Evolutionary conservation across 2,329 filamentous ascomycete genomes (phyloP).

Genomic region (Xylaria sp.): DNA sequence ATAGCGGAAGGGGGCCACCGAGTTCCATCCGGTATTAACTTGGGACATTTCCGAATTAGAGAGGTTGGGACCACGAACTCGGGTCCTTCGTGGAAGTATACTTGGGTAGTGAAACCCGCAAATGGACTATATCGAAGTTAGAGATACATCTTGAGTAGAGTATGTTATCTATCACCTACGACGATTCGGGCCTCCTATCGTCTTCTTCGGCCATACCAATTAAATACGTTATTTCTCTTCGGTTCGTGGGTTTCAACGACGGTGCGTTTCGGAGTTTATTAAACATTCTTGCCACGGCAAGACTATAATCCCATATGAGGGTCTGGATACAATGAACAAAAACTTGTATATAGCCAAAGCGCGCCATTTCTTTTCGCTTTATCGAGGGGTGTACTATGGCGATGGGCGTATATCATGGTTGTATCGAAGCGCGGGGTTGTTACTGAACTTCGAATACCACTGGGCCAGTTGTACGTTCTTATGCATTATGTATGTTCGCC

Average conservation of each 20-base stretch:
- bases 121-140: constrained; percentile 31
- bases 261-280: constrained; percentile 6
- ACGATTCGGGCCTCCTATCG: constrained; percentile 28
- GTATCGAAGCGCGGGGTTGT: constrained; percentile 24
- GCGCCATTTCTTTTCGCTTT: constrained; percentile 23
- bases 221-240: constrained; percentile 24
- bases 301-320: constrained; percentile 28
- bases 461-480: constrained; percentile 29
- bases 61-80: constrained; percentile 24
- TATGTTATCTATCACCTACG: constrained; percentile 19
- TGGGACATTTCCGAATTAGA: constrained; percentile 21
- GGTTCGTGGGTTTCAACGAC: constrained; percentile 5
- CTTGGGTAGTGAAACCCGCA: constrained; percentile 22
- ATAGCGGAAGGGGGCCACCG: constrained; percentile 5
- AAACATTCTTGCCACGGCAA: constrained; percentile 27
- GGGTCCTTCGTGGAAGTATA: constrained; percentile 18
- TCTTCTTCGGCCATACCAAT: constrained; percentile 26
- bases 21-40: background rate
- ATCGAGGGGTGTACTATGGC: background rate
- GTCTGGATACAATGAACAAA: constrained; percentile 25
- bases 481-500: constrained; percentile 30
- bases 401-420: constrained; percentile 6
- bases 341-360: constrained; percentile 23
- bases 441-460: constrained; percentile 26
- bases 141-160: background rate